phyloP scores from a whole-genome alignment of 2,329 filamentous ascomycete species.

The Exophiala phaeomuriformis region DNA sequence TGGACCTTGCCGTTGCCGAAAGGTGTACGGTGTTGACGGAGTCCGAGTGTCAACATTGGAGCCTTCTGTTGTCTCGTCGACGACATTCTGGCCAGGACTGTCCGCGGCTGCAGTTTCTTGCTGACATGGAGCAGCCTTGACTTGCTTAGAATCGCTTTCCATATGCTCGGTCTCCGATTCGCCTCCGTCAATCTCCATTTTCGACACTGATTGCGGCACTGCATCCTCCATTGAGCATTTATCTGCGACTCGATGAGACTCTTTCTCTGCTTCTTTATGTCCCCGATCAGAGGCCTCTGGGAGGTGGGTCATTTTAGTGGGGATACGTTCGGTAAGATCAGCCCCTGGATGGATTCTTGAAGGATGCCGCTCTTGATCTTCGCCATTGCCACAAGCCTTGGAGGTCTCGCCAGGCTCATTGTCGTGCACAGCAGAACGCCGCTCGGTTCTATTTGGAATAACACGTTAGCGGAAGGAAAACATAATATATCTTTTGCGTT shows the following conservation, averaged over 20 bases:
- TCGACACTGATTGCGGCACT: background rate
- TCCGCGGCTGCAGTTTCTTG: background rate
- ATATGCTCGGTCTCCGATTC: background rate
- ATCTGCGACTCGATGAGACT: no score
- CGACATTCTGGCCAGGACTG: background rate
- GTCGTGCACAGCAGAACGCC: background rate
- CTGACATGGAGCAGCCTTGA: background rate
- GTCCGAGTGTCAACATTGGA: background rate
- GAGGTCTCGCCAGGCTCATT: no score
- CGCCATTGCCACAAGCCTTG: no score
- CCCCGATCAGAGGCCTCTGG: no score
- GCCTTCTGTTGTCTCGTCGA: background rate
- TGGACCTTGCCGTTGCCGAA: background rate
- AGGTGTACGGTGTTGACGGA: background rate
- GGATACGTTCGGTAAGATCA: no score
- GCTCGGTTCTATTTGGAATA: background rate
- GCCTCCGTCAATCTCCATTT: background rate
- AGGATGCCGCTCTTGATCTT: no score
- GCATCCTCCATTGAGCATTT: no score
- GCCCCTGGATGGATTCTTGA: no score
- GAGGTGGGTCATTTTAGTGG: no score
- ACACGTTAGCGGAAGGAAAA: background rate
- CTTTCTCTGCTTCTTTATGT: no score
- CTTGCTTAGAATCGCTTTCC: background rate
- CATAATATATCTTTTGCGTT: background rate